These are phyloP conservation scores for Fomitopsis pulvina DNA, from an alignment of 768 basidiomycete species.

Conservation along the genomic window DNA sequence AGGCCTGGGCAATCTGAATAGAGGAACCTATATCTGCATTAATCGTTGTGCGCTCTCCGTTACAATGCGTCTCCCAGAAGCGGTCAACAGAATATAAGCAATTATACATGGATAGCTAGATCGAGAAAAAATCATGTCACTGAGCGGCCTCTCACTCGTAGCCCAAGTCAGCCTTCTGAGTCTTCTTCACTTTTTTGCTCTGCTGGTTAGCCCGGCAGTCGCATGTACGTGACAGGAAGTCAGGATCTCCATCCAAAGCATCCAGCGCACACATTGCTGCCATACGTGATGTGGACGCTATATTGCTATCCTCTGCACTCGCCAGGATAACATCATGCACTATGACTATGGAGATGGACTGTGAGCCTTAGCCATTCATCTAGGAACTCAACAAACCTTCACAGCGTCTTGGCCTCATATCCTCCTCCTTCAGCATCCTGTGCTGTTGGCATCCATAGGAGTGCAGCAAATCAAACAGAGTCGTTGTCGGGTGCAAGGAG, in stretches of 20 bases:
- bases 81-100: neutral
- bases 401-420: constrained; percentile 34
- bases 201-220: constrained; percentile 46
- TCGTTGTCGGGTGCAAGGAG: constrained; percentile 71
- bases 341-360: constrained; percentile 38
- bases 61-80: neutral
- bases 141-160: neutral
- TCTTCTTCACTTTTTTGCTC: constrained; percentile 32
- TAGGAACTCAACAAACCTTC: constrained; percentile 36
- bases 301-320: constrained; percentile 44
- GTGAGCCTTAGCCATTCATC: neutral
- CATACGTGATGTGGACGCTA: constrained; percentile 48
- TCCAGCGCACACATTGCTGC: constrained; percentile 65
- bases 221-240: constrained; percentile 57
- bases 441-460: constrained; percentile 66
- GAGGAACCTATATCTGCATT: neutral
- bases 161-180: constrained; percentile 13
- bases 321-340: constrained; percentile 63
- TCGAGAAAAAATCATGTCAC: neutral
- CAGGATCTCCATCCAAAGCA: constrained; percentile 56
- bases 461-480: constrained; percentile 68
- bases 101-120: neutral
- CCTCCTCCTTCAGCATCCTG: constrained; percentile 45
- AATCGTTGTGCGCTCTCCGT: neutral
- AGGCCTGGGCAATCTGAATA: neutral